These are phyloP conservation scores for Mollisiaceae sp. DNA, from an alignment of 2,329 filamentous ascomycete species.

Conservation along the genomic window DNA sequence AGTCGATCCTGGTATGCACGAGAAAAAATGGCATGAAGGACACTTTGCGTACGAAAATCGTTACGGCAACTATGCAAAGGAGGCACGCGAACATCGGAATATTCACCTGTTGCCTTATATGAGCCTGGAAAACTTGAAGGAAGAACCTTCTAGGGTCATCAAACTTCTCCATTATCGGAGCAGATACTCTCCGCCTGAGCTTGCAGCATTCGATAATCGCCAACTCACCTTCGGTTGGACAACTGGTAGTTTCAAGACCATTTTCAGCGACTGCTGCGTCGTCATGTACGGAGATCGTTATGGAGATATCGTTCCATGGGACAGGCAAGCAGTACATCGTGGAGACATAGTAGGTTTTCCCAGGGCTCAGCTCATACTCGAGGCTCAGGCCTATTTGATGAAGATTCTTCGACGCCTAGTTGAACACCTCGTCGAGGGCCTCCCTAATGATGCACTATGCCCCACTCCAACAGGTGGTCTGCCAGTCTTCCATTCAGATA, in stretches of 20 bases:
- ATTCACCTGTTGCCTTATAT: slow-evolving; percentile 8
- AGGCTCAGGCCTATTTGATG: slow-evolving; percentile 6
- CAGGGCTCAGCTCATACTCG: slow-evolving; percentile 12
- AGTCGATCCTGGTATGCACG: not conserved
- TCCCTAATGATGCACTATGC: not conserved
- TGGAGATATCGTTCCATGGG: slow-evolving; percentile 15
- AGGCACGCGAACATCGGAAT: not conserved
- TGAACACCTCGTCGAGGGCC: not conserved
- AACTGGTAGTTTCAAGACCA: not conserved
- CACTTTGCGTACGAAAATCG: not conserved
- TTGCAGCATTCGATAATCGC: slow-evolving; percentile 12
- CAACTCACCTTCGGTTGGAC: slow-evolving; percentile 5
- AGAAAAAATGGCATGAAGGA: not conserved
- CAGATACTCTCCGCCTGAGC: slow-evolving; percentile 11
- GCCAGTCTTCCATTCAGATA: too few species aligned
- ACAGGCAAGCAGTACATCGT: slow-evolving; percentile 1
- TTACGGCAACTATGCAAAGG: not conserved
- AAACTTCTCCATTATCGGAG: slow-evolving; percentile 15
- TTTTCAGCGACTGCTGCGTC: slow-evolving; percentile 12
- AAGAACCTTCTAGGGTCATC: slow-evolving; percentile 11
- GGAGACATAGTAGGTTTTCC: slow-evolving; percentile 16
- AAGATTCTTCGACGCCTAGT: not conserved
- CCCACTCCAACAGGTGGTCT: not conserved
- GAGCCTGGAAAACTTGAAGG: slow-evolving; percentile 14
- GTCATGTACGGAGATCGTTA: slow-evolving; percentile 16